Evolutionary conservation across 331 rosid genomes (phyloP).

Genomic region (Saraca asoca): DNA sequence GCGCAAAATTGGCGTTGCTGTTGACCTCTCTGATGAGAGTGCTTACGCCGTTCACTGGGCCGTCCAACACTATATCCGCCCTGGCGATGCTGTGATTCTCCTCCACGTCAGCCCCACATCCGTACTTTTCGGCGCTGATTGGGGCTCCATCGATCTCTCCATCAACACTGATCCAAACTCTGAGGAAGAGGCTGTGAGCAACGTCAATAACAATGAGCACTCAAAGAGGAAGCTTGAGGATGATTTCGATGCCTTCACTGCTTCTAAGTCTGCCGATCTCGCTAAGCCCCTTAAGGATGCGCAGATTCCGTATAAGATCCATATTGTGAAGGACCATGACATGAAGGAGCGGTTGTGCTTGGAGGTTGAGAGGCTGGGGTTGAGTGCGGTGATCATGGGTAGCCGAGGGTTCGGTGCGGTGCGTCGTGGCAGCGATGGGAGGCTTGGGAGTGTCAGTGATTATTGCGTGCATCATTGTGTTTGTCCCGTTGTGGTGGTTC

Average conservation of each 20-base stretch:
- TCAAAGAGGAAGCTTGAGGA: constrained; percentile 49
- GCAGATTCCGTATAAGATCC: constrained; percentile 80
- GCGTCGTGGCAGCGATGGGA: constrained; percentile 66
- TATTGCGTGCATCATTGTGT: constrained; percentile 82
- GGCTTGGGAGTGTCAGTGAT: constrained; percentile 80
- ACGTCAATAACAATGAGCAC: neutral
- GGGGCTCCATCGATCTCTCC: constrained; percentile 77
- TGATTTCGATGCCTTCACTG: constrained; percentile 70
- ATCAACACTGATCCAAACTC: constrained; percentile 37
- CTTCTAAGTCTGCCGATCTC: constrained; percentile 65
- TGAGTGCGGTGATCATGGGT: constrained; percentile 79
- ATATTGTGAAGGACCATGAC: constrained; percentile 82
- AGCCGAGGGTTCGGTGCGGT: constrained; percentile 78
- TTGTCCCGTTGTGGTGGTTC: constrained; percentile 77
- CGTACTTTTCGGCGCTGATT: constrained; percentile 81
- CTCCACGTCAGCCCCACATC: constrained; percentile 83
- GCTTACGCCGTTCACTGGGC: constrained; percentile 84
- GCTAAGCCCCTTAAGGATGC: constrained; percentile 66
- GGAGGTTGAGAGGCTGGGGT: constrained; percentile 77
- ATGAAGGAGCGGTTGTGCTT: constrained; percentile 77
- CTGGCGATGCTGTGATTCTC: constrained; percentile 80
- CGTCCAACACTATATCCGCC: constrained; percentile 71
- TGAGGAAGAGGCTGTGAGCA: constrained; percentile 30
- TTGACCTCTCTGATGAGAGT: constrained; percentile 79
- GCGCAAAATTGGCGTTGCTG: constrained; percentile 79